Conservation (phyloP, 139 green algal genomes). For the Chlamydomonas schloesseri region DNA sequence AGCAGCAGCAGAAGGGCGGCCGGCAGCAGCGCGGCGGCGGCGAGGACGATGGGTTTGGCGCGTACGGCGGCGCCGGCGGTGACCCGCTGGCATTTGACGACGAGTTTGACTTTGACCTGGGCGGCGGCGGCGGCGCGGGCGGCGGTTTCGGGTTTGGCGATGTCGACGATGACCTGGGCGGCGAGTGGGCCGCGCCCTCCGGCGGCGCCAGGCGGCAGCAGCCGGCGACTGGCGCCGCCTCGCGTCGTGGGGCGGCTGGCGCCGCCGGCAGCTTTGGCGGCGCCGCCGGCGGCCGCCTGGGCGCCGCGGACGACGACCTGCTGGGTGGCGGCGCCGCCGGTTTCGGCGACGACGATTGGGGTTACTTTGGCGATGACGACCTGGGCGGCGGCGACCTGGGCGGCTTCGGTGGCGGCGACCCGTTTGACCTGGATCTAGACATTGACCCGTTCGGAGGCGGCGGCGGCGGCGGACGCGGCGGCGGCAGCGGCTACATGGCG, state of each 20-base stretch:
- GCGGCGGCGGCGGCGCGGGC: too few species aligned
- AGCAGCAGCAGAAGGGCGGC: too few species aligned
- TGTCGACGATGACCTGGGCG: neutral
- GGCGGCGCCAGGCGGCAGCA: neutral
- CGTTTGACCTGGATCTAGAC: neutral
- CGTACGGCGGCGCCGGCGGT: too few species aligned
- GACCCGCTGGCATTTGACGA: neutral
- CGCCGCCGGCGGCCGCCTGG: slow-evolving; percentile 4
- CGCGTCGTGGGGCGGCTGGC: too few species aligned
- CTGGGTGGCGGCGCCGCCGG: neutral
- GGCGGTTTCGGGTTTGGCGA: neutral
- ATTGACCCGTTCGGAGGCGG: neutral
- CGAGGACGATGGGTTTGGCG: neutral
- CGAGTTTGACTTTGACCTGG: too few species aligned
- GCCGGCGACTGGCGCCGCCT: neutral
- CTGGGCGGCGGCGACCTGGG: neutral
- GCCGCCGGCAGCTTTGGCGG: slow-evolving; percentile 3
- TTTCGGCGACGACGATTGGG: neutral
- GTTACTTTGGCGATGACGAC: neutral
- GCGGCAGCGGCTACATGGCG: slow-evolving; percentile 7
- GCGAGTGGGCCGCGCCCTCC: neutral
- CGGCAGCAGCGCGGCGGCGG: too few species aligned
- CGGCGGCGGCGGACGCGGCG: slow-evolving; percentile 3
- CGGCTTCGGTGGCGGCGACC: neutral
- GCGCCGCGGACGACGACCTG: neutral